Base-by-base conservation (phyloP, 148 eudicot genomes). In the Chenopodium album region DNA sequence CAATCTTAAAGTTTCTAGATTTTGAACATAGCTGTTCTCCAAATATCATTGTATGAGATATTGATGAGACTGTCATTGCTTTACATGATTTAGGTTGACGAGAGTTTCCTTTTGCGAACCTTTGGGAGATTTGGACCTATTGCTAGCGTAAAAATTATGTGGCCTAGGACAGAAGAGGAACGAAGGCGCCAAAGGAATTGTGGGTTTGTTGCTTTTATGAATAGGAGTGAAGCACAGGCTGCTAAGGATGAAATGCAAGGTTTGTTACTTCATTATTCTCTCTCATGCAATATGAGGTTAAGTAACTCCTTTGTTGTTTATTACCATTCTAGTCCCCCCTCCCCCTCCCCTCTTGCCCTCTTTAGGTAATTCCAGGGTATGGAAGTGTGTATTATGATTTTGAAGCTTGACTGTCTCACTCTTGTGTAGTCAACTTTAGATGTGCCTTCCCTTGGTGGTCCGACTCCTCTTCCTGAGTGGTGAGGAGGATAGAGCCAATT, bases 211-310 rank as follows among this genome's bases (percentile, higher is more conserved):
- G 97, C 99, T 85, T 96, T 96, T 84, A 96, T 96, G 99, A 96
- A 92, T 67, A 89, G 99, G 83, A 90, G 88, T 84, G 97, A 96
- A 86, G 99, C 92, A 85, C 99, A 96, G 88, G 99, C 99, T 77
- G 99, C 99, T 76, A 94, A 91, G 76, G 97, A 96, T 89, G 99
- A 94, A 89, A 94, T 96, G 99, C 98, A 96, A 94, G 99, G 99
- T 96, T 78, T 73, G 82, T 19, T 81, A 23, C 70, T 37, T 47
- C 13, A 50, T 34, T 64, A 68, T 67, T 77, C 56, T 69, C 44
- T 74, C 22, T 48, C 32, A 59, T 84, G 75, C 70, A 60, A 28
- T 50, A 26, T 47, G 73, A 29, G 69, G 4, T 79, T 64, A n/a
- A 66, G 37, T 47, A 62, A 26, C 9, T 20, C 3, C 63, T 78